Percentiles rank a stretch among this genome's conserved stretches.
Evolutionary conservation across 352 stramenopile species (phyloP).

Genomic region (Lagenidium giganteum): DNA sequence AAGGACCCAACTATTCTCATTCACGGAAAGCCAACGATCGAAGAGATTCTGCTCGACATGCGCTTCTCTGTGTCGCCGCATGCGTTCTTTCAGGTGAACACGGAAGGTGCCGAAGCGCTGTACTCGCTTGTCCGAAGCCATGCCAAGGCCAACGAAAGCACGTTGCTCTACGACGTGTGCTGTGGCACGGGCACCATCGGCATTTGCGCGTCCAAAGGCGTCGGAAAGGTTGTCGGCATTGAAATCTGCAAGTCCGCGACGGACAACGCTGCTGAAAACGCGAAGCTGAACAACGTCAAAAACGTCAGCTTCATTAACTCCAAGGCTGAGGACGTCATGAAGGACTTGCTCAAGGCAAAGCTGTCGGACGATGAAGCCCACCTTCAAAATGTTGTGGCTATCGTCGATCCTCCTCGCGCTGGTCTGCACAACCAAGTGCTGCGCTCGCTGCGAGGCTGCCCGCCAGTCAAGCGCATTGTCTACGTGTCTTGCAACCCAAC

Average conservation of each 20-base stretch:
- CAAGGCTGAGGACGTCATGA: conserved; percentile 90
- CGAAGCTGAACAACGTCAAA: conserved; percentile 70
- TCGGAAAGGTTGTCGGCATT: conserved; percentile 79
- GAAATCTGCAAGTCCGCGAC: conserved; percentile 89
- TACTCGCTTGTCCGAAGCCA: conserved; percentile 94
- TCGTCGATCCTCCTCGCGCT: conserved; percentile 96
- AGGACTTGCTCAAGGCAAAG: conserved; percentile 67
- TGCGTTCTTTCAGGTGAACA: conserved; percentile 97
- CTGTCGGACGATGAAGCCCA: conserved; percentile 42
- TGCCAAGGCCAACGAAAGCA: conserved; percentile 67
- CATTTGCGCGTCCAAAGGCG: conserved; percentile 86
- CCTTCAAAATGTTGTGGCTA: conserved; percentile 86
- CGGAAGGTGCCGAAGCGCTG: conserved; percentile 90
- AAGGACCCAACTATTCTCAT: conserved; percentile 85
- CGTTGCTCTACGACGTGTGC: conserved; percentile 96
- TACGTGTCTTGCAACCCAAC: conserved; percentile 99
- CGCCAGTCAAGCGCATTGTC: conserved; percentile 87
- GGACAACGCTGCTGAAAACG: conserved; percentile 87
- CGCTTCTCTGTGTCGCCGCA: conserved; percentile 88
- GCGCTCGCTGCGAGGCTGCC: conserved; percentile 76
- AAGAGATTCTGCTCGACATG: conserved; percentile 84
- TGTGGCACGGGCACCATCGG: conserved; percentile 98
- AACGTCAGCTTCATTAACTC: conserved; percentile 91
- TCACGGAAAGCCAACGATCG: conserved; percentile 63
- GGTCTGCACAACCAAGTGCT: conserved; percentile 93